phyloP scores from a whole-genome alignment of 2,329 filamentous ascomycete species.

The Cladosporium halotolerans region DNA sequence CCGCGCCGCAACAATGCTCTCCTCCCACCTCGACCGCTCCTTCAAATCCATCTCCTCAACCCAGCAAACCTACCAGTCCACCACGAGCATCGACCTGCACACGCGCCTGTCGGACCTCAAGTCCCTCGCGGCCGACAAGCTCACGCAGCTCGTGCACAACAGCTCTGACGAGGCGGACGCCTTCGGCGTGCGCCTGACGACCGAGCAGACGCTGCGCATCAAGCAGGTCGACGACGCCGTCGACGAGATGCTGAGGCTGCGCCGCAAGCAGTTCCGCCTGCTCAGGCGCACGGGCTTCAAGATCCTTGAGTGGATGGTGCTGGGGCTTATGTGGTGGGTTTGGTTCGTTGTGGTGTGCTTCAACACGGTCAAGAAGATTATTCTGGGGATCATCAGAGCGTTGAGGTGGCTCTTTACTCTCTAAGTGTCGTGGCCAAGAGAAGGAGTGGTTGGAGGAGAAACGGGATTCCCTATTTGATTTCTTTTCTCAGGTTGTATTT shows the following conservation, averaged over 20 bases:
- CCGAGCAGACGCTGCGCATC: constrained; percentile 69
- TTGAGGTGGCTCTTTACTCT: constrained; percentile 7
- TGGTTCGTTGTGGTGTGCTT: constrained; percentile 75
- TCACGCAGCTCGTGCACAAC: constrained; percentile 56
- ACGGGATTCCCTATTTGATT: background rate
- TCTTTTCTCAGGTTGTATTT: background rate
- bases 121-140: constrained; percentile 41
- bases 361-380: constrained; percentile 3
- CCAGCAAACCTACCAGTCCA: constrained; percentile 47
- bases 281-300: constrained; percentile 71
- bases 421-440: background rate
- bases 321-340: constrained; percentile 88
- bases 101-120: constrained; percentile 39
- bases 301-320: constrained; percentile 76
- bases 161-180: constrained; percentile 75
- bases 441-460: background rate
- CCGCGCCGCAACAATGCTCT: constrained; percentile 46
- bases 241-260: constrained; percentile 60
- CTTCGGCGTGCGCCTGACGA: constrained; percentile 68
- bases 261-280: constrained; percentile 69
- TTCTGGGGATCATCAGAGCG: background rate
- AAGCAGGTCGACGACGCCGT: constrained; percentile 76
- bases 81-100: constrained; percentile 40
- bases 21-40: constrained; percentile 40
- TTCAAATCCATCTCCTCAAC: constrained; percentile 37